Base-by-base conservation (phyloP, 345 rosid genomes). In the Citrus reticulata region DNA sequence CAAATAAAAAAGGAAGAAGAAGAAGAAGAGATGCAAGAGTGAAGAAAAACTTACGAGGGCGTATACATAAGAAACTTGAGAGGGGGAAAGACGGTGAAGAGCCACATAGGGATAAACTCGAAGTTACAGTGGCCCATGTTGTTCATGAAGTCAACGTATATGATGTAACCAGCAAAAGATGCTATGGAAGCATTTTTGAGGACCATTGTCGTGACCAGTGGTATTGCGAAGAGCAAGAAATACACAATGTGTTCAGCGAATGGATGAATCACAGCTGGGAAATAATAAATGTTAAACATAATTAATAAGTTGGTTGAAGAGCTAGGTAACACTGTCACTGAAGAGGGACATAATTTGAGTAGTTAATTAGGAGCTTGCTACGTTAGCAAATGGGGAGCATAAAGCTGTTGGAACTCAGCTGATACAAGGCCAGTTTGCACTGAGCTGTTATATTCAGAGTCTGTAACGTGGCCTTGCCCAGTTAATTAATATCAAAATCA, bases 91-190 rank as follows among this genome's bases (percentile, higher is more conserved):
- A 73, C 7, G 14, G 84, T 37, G 81, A 90, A 90, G 70, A 86
- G 61, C 70, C 82, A 79, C 1, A 70, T 80, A 0, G 93, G 93
- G 39, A 87, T 27, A 69, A 87, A 29, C 80, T 90, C 93, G 27
- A 90, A 90, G 84, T 88, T 90, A 79, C 93, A 90, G 74, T 90
- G 92, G 2, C 93, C 93, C 90, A 86, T 77, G 49, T 86, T 84
- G 81, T 86, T 83, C 86, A 86, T 83, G 65, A 86, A 77, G 35
- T 86, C 86, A 39, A 88, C 83, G 81, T 78, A 86, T 0, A 58
- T 30, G n/a, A 86, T 2, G 72, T 90, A 90, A 8, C 74, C 73
- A 5, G 8, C 1, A 0, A 67, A 25, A 14, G 80, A 64, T 29
- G 27, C 30, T 0, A 86, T 37, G 0, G 92, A 88, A 0, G 70